A percentile compares a stretch with the other conserved stretches of the same genome.
Conservation (phyloP, 2,329 filamentous ascomycete species). For the Colletotrichum gigasporum region DNA sequence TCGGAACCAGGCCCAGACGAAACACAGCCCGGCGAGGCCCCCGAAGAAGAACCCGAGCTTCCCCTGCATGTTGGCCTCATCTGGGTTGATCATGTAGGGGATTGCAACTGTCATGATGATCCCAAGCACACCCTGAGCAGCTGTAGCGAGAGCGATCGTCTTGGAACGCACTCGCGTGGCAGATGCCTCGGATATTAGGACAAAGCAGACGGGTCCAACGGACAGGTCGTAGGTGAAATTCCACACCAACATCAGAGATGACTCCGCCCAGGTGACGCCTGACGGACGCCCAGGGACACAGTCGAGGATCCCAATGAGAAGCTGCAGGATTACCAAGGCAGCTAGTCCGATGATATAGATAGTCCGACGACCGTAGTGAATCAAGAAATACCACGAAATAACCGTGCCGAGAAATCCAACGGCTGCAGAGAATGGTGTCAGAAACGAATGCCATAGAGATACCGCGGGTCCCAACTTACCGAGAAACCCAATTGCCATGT, state of each 20-base stretch:
- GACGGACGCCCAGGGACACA: constrained; percentile 51
- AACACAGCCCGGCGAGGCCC: constrained; percentile 33
- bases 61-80: constrained; percentile 45
- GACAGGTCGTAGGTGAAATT: constrained; percentile 48
- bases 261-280: constrained; percentile 56
- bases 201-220: constrained; percentile 47
- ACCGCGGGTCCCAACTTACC: constrained; percentile 38
- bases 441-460: not conserved
- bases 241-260: constrained; percentile 56
- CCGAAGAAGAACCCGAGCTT: constrained; percentile 41
- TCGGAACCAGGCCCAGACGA: constrained; percentile 38
- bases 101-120: constrained; percentile 42
- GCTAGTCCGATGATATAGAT: constrained; percentile 54
- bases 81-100: constrained; percentile 39
- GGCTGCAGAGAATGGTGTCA: constrained; percentile 59
- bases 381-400: constrained; percentile 54
- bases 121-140: constrained; percentile 50
- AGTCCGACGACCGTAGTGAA: constrained; percentile 50
- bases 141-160: constrained; percentile 55
- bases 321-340: constrained; percentile 47
- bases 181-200: constrained; percentile 63
- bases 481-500: constrained; percentile 53
- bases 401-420: constrained; percentile 55
- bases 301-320: constrained; percentile 54
- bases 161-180: constrained; percentile 55